Base-by-base conservation (phyloP, 176 grass and related monocot species). In the Eragrostis curvula region DNA sequence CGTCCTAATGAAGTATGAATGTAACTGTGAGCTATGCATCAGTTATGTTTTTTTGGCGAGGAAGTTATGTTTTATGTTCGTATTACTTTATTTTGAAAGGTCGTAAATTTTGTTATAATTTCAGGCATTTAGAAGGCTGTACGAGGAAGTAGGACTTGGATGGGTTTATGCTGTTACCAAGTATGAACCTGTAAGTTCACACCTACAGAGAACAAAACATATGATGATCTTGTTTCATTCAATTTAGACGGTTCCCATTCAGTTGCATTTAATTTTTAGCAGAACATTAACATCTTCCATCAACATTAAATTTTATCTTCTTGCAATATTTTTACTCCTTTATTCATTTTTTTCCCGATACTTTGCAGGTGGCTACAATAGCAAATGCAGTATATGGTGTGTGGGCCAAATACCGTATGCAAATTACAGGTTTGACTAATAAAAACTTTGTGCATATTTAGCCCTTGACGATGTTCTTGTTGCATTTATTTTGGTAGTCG, bases 91-190 rank as follows among this genome's bases (percentile, higher is more conserved):
- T 66, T 36, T 40, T n/a, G 21, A 25, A 32, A 12, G 43, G 14
- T 41, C 36, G 10, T 65, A 74, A 64, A 27, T 70, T 23, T 56
- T 66, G 12, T 75, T 88, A 36, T 68, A 39, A 51, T 74, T 73
- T 36, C 83, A 98, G 96, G 96, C 96, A 89, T 98, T 98, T 86
- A 91, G 90, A 91, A 89, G 64, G 87, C 79, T 98, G 62, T 98
- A 98, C 36, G 88, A 98, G 71, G 96, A 94, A 90, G 88, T 98
- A 48, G 96, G 90, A 66, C 89, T 98, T 63, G 96, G 96, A 72
- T 98, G 96, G 96, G 48, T 98, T 83, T 98, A 98, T 91, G 89
- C 92, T 68, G 64, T 95, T 86, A 98, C 96, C 55, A 95, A 95
- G 70, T 95, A 91, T 70, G 84, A 95, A 47, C 96, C 96, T 76